Evolutionary conservation across 495 filamentous ascomycete species (phyloP).

Genomic region (Neurospora sp.): DNA sequence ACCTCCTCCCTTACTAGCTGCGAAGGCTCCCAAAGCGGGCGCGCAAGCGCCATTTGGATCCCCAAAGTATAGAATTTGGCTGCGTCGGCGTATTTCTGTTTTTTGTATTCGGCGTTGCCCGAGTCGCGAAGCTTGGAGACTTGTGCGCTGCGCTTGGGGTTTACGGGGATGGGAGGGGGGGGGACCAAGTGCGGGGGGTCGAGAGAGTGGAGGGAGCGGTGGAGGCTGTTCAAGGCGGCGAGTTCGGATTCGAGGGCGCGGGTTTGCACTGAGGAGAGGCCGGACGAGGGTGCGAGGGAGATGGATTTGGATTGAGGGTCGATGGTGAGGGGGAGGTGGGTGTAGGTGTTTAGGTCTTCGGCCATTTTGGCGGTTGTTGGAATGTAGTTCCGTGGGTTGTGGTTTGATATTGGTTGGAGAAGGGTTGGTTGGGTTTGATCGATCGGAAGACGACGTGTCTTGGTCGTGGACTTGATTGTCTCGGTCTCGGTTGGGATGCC

Average conservation of each 20-base stretch:
- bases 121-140: constrained; percentile 84
- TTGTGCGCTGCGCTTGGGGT: constrained; percentile 75
- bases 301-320: constrained; percentile 67
- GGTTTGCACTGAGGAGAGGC: background rate
- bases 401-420: background rate
- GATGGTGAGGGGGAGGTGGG: constrained; percentile 67
- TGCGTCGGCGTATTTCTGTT: constrained; percentile 62
- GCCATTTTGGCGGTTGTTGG: constrained; percentile 36
- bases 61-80: constrained; percentile 71
- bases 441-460: background rate
- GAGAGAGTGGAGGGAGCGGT: constrained; percentile 56
- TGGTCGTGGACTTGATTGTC: background rate
- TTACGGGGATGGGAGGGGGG: constrained; percentile 69
- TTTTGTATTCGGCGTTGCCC: constrained; percentile 74
- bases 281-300: constrained; percentile 20
- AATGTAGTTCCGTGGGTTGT: background rate
- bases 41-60: constrained; percentile 73
- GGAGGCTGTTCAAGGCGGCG: constrained; percentile 58
- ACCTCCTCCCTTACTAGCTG: constrained; percentile 77
- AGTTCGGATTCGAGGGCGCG: constrained; percentile 55
- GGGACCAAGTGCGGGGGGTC: constrained; percentile 46
- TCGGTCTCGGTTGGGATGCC: background rate
- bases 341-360: constrained; percentile 60
- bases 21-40: constrained; percentile 77
- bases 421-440: background rate